phyloP scores from a whole-genome alignment of 2,329 filamentous ascomycete genomes.

The Fusarium domesticum region DNA sequence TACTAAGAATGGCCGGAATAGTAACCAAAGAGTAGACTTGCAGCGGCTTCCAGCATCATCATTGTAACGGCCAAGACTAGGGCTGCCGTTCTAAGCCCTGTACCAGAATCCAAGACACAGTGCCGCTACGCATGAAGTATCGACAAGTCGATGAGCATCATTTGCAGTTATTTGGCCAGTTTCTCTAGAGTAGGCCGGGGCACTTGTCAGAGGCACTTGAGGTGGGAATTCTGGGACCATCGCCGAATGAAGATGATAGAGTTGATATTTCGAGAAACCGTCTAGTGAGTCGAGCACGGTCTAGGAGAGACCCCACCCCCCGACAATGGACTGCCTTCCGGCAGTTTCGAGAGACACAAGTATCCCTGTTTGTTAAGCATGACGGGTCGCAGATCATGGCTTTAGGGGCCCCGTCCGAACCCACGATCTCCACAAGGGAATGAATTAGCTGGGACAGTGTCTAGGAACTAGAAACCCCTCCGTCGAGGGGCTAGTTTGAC shows the following conservation, averaged over 20 bases:
- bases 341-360: constrained; percentile 26
- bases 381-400: constrained; percentile 32
- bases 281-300: constrained; percentile 15
- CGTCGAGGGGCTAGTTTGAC: constrained; percentile 12
- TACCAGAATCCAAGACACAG: constrained; percentile 22
- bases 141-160: constrained; percentile 13
- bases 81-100: constrained; percentile 17
- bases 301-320: constrained; percentile 10
- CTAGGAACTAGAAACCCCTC: constrained; percentile 16
- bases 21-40: constrained; percentile 20
- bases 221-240: constrained; percentile 10
- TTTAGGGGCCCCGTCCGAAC: constrained; percentile 31
- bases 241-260: constrained; percentile 17
- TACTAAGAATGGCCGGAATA: constrained; percentile 3
- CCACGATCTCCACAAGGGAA: constrained; percentile 33
- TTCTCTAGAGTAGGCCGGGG: constrained; percentile 5
- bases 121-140: constrained; percentile 21
- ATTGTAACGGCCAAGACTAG: constrained; percentile 17
- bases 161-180: constrained; percentile 11
- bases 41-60: constrained; percentile 28
- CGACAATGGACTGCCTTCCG: constrained; percentile 7
- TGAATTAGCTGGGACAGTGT: constrained; percentile 29
- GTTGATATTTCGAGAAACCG: constrained; percentile 20
- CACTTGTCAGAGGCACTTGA: neutral
- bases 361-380: constrained; percentile 27